Evolutionary conservation across 345 rosid genomes (phyloP), one percentile per base, ranked within the genome.

Genomic region (Eucalyptus curtisii): DNA sequence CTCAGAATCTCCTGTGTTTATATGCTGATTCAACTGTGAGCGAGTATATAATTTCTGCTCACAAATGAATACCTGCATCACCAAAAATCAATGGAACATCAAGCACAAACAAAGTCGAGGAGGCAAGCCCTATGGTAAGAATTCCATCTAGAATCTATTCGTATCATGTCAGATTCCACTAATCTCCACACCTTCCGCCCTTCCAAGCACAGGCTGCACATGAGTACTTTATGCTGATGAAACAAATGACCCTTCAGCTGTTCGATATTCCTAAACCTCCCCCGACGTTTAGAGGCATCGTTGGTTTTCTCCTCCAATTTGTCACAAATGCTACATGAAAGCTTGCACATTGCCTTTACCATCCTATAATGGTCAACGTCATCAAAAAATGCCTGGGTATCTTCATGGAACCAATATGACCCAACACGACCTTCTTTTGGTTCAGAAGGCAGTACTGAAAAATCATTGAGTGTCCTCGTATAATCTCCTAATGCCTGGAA

Each of bases 261-360:
- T 71, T 95, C 99, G 88, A 97, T 92, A 89, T 95, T 95, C 94
- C 96, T 94, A 91, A 97, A 96, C 93, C 91, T 93, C 25, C 61
- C 91, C 6, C 95, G 94, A 42, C 94, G 94, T 92, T 93, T 97
- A 50, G 94, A 64, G 79, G 94, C 97, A 86, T 94, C 97, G 88
- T 55, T 92, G n/a, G 92, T 40, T 88, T 95, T 94, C 86, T 92
- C 95, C 88, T 96, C 99, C 87, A 90, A 52, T 64, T 93, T 94
- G 90, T 98, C 99, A 87, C 99, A 98, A 30, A 91, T 95, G 90
- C 95, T 94, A 64, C 99, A 98, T 5, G 99, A 95, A 86, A 98
- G 97, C 91, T 95, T 96, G 91, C 99, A 98, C 99, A 97, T 98
- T 19, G 98, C 99, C 93, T 96, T 98, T 91, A 98, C 93, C 99